Conservation (phyloP, 75 land plant species). For the Gnetum montanum region DNA sequence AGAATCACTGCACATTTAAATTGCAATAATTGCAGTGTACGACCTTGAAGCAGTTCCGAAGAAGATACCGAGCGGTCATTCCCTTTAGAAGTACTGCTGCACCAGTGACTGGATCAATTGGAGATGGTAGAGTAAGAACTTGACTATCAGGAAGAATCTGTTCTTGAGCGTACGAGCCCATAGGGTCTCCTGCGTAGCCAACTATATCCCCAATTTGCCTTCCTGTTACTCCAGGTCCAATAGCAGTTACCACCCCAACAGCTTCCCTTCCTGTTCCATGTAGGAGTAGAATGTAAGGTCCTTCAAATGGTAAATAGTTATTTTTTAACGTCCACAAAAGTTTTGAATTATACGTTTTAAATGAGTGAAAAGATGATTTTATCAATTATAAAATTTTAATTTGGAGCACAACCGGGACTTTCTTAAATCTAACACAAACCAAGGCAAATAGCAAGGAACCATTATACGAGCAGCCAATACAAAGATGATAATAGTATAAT, state of each 20-base stretch:
- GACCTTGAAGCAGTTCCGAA: conserved; percentile 82
- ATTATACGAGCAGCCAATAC: too few relatives aligned
- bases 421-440: too few relatives aligned
- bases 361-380: too few relatives aligned
- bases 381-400: too few relatives aligned
- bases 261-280: conserved; percentile 63
- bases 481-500: too few relatives aligned
- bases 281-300: too few relatives aligned
- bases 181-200: conserved; percentile 65
- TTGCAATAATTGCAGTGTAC: background rate
- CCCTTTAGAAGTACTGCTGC: conserved; percentile 85
- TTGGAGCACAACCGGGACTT: too few relatives aligned
- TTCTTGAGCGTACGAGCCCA: conserved; percentile 90
- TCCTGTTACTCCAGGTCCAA: conserved; percentile 80
- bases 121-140: conserved; percentile 68
- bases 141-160: conserved; percentile 67
- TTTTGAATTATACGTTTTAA: too few relatives aligned
- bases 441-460: too few relatives aligned
- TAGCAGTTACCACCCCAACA: conserved; percentile 81
- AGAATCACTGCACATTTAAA: too few relatives aligned
- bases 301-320: too few relatives aligned
- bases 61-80: conserved; percentile 79
- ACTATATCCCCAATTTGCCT: conserved; percentile 76
- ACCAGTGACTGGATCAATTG: conserved; percentile 46
- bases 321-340: too few relatives aligned